Percentiles rank a stretch among this genome's conserved stretches.
phyloP scores from a whole-genome alignment of 768 basidiomycete genomes.

The Lactarius hatsudake region DNA sequence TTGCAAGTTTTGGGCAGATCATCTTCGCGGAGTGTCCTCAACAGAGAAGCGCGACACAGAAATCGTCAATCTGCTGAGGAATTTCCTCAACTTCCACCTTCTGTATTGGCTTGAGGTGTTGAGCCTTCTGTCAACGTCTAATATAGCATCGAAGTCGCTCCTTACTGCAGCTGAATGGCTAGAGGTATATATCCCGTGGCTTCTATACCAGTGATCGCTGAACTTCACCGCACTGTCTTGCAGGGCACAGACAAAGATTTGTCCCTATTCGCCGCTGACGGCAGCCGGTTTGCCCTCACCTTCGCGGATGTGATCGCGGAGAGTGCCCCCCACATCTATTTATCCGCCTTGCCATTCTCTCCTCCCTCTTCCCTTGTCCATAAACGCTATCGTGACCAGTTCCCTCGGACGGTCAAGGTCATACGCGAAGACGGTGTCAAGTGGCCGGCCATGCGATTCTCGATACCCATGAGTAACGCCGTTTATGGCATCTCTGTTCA shows the following conservation, averaged over 20 bases:
- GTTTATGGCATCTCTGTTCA: conserved; percentile 27
- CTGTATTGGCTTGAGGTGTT: conserved; percentile 43
- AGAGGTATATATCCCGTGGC: neutral
- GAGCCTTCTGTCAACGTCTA: conserved; percentile 27
- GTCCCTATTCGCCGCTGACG: conserved; percentile 15
- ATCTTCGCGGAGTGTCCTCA: conserved; percentile 25
- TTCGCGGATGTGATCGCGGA: conserved; percentile 16
- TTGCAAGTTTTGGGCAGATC: conserved; percentile 39
- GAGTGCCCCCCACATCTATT: conserved; percentile 23
- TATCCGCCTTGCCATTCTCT: conserved; percentile 21
- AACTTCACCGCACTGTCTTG: neutral
- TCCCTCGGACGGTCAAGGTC: conserved; percentile 11
- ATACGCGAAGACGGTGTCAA: neutral
- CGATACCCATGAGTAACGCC: conserved; percentile 11
- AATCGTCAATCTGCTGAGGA: conserved; percentile 25
- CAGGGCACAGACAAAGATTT: conserved; percentile 16
- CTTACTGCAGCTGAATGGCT: conserved; percentile 23
- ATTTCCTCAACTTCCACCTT: conserved; percentile 31
- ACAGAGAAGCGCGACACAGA: conserved; percentile 20
- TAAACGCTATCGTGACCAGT: conserved; percentile 18
- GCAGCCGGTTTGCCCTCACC: conserved; percentile 23
- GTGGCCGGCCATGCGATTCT: conserved; percentile 28
- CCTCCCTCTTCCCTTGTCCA: conserved; percentile 18
- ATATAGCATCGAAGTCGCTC: conserved; percentile 25
- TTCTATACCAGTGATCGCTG: neutral